Conservation (phyloP, 2,329 filamentous ascomycete genomes). For the Diaporthe sp. region DNA sequence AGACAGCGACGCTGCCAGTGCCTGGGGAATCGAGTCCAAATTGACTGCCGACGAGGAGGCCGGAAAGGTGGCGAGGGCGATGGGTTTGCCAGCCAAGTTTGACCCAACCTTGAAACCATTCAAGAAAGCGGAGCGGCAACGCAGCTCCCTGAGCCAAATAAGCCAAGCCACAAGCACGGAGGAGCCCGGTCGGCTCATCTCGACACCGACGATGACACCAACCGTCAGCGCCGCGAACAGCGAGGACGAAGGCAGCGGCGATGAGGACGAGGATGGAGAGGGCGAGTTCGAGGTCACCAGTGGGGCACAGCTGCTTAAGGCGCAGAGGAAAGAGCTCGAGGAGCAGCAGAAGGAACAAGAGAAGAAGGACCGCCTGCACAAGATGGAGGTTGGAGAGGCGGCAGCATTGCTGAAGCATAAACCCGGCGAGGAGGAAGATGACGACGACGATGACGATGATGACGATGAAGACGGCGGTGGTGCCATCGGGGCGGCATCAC, state of each 20-base stretch:
- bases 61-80: slow-evolving; percentile 73
- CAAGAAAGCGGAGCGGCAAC: slow-evolving; percentile 46
- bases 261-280: slow-evolving; percentile 55
- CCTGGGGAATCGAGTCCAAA: slow-evolving; percentile 68
- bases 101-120: slow-evolving; percentile 75
- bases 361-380: slow-evolving; percentile 68
- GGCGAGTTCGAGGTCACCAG: slow-evolving; percentile 60
- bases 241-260: slow-evolving; percentile 42
- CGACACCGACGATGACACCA: slow-evolving; percentile 40
- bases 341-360: slow-evolving; percentile 53
- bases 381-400: slow-evolving; percentile 73
- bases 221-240: slow-evolving; percentile 45
- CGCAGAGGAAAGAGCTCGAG: slow-evolving; percentile 59
- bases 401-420: slow-evolving; percentile 59
- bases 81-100: slow-evolving; percentile 73
- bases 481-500: slow-evolving; percentile 30
- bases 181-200: slow-evolving; percentile 42
- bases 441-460: slow-evolving; percentile 50
- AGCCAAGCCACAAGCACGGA: slow-evolving; percentile 41
- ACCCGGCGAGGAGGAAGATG: slow-evolving; percentile 41
- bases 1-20: slow-evolving; percentile 66
- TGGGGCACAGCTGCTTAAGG: slow-evolving; percentile 57
- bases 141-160: slow-evolving; percentile 46
- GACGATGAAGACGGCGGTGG: slow-evolving; percentile 44
- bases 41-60: slow-evolving; percentile 74